Percentiles rank a stretch among this genome's conserved stretches.
phyloP scores from a whole-genome alignment of 257 asterid genomes.

The Nicotiana tabacum region DNA sequence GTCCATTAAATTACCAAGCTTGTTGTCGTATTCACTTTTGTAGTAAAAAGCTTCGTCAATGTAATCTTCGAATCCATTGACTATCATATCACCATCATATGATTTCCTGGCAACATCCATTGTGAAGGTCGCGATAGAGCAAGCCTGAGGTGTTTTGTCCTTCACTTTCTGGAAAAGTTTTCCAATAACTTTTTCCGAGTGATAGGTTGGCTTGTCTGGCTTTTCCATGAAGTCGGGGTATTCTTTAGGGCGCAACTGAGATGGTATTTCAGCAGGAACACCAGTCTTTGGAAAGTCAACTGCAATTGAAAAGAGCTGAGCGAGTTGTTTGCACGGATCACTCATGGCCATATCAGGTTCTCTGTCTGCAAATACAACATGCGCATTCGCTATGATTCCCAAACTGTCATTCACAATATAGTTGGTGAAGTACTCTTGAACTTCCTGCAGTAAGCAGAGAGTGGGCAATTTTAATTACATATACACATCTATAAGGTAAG shows the following conservation, averaged over 20 bases:
- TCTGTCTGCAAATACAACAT: conserved; percentile 70
- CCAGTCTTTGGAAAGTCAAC: conserved; percentile 94
- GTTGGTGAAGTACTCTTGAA: conserved; percentile 74
- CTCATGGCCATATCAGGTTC: conserved; percentile 51
- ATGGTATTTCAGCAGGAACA: conserved; percentile 77
- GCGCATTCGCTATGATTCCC: conserved; percentile 77
- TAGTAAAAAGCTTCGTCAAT: conserved; percentile 50
- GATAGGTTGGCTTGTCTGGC: conserved; percentile 51
- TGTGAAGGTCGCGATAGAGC: conserved; percentile 40
- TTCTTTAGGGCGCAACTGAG: conserved; percentile 59
- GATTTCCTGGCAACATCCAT: conserved; percentile 46
- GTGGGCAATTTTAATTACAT: background rate
- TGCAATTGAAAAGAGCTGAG: conserved; percentile 60
- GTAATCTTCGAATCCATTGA: conserved; percentile 58
- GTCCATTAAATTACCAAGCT: conserved; percentile 83
- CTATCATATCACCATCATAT: conserved; percentile 62
- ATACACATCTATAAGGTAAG: background rate
- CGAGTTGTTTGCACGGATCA: conserved; percentile 50
- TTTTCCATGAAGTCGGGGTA: conserved; percentile 97
- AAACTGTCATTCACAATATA: conserved; percentile 79
- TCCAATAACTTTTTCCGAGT: conserved; percentile 56
- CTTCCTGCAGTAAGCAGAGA: conserved; percentile 46
- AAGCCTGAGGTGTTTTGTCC: conserved; percentile 38
- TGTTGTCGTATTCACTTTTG: conserved; percentile 68
- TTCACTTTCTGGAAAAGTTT: conserved; percentile 71